Conservation (phyloP, 2,329 filamentous ascomycete species). For the Aspergillus novoparasiticus region DNA sequence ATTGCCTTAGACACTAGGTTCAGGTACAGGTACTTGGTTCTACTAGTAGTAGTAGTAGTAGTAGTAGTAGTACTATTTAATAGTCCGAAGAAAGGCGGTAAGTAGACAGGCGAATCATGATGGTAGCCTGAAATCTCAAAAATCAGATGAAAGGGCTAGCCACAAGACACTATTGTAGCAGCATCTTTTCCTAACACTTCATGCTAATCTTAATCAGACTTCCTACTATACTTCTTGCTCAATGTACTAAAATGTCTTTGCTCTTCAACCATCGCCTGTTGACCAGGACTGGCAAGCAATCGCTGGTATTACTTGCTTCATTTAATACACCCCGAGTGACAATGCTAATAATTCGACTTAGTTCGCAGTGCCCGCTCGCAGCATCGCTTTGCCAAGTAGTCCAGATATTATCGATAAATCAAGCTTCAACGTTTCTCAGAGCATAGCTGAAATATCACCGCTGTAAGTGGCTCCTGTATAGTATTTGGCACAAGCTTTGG, state of each 20-base stretch:
- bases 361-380: constrained; percentile 8
- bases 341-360: constrained; percentile 4
- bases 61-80: too few species aligned
- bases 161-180: neutral
- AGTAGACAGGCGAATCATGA: neutral
- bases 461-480: neutral
- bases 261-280: constrained; percentile 8
- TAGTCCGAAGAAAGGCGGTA: neutral
- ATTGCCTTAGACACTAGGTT: neutral
- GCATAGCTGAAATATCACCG: neutral
- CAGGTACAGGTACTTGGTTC: neutral
- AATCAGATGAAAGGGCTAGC: neutral
- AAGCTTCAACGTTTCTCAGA: neutral
- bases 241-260: constrained; percentile 9
- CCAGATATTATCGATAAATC: neutral
- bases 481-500: neutral
- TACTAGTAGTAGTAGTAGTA: too few species aligned
- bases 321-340: neutral
- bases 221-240: neutral
- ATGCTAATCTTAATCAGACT: neutral
- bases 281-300: constrained; percentile 6
- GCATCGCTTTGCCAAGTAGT: constrained; percentile 7
- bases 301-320: constrained; percentile 13
- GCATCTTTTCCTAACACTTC: neutral
- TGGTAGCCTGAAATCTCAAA: neutral